phyloP scores from a whole-genome alignment of 176 grass and related monocot species.

The Ensete ventricosum region DNA sequence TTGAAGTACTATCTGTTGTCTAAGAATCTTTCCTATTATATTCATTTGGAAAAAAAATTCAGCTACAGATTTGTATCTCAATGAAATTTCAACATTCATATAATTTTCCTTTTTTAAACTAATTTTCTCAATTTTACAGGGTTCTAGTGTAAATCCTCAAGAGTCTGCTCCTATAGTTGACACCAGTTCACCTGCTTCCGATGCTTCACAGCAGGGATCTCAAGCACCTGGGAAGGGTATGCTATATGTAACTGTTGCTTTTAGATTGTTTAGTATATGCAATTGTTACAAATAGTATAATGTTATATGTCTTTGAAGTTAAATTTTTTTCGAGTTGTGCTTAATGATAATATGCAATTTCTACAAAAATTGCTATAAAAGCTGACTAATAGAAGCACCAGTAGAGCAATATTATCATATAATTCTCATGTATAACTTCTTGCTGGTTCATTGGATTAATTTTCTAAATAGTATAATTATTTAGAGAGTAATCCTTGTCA shows the following conservation, averaged over 20 bases:
- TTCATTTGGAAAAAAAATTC: neutral
- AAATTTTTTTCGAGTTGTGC: neutral
- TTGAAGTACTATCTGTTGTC: neutral
- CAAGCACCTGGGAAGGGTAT: constrained; percentile 7
- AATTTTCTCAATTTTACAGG: neutral
- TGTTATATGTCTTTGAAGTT: no score
- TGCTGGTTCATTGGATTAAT: no score
- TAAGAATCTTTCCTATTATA: neutral
- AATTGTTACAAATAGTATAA: neutral
- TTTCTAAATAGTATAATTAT: no score
- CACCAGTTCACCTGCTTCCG: constrained; percentile 23
- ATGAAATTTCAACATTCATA: neutral
- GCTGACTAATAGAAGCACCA: no score
- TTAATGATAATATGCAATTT: neutral
- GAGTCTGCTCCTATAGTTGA: constrained; percentile 20
- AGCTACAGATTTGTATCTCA: neutral
- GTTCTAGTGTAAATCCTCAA: constrained; percentile 14
- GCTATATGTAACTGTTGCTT: neutral
- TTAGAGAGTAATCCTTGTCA: no score
- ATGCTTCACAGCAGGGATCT: constrained; percentile 27
- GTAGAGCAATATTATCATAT: no score
- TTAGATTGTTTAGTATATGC: neutral
- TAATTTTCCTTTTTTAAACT: neutral
- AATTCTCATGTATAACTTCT: no score
- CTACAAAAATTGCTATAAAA: no score